phyloP scores from a whole-genome alignment of 768 basidiomycete species.

The Sporobolomyces roseus region DNA sequence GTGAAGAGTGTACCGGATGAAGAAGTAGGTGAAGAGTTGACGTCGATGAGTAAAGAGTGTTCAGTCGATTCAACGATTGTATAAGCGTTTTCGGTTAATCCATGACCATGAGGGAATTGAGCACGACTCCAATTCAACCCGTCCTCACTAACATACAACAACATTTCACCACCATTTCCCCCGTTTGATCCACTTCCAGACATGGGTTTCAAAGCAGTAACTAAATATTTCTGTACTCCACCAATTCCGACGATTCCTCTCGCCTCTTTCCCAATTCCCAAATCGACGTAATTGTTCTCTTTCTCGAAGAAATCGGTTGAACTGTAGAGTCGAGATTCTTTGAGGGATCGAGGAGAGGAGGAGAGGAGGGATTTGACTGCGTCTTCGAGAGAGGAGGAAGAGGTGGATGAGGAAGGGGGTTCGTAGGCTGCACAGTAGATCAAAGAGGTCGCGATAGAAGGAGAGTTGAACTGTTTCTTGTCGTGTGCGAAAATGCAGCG shows the following conservation, averaged over 20 bases:
- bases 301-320: slow-evolving; percentile 76
- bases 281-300: slow-evolving; percentile 67
- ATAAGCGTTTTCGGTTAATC: slow-evolving; percentile 84
- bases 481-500: slow-evolving; percentile 87
- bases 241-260: slow-evolving; percentile 89
- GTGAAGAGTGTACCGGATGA: slow-evolving; percentile 87
- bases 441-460: slow-evolving; percentile 63
- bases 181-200: slow-evolving; percentile 42
- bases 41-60: slow-evolving; percentile 91
- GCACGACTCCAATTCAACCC: slow-evolving; percentile 80
- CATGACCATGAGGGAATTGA: slow-evolving; percentile 72
- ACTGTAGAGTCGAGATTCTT: slow-evolving; percentile 64
- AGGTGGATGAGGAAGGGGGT: slow-evolving; percentile 46
- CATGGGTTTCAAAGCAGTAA: slow-evolving; percentile 75
- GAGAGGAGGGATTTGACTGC: slow-evolving; percentile 44
- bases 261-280: slow-evolving; percentile 74
- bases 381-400: slow-evolving; percentile 42
- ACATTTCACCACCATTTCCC: slow-evolving; percentile 58
- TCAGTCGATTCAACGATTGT: slow-evolving; percentile 91
- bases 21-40: slow-evolving; percentile 61
- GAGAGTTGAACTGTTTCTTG: slow-evolving; percentile 68
- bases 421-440: slow-evolving; percentile 91
- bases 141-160: slow-evolving; percentile 80
- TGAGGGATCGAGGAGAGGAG: slow-evolving; percentile 51
- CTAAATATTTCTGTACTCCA: slow-evolving; percentile 84